Evolutionary conservation across 73 alveolate species (phyloP).

Genomic region (Symbiodinium natans): DNA sequence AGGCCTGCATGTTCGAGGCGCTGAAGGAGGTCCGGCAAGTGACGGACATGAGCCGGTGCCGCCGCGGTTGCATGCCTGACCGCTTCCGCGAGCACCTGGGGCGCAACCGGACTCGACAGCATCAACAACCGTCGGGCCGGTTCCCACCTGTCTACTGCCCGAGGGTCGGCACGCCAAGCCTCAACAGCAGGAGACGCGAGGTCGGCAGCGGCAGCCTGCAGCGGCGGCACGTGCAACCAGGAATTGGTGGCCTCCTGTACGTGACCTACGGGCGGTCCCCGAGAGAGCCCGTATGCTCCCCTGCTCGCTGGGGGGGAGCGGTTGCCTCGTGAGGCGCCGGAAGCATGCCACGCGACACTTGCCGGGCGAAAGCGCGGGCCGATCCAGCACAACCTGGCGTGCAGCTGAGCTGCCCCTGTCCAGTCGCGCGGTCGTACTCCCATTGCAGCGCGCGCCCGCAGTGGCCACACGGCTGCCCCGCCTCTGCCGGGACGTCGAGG

Average conservation of each 20-base stretch:
- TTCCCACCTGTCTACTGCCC: not conserved
- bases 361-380: too few species aligned
- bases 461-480: not conserved
- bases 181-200: not conserved
- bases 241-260: not conserved
- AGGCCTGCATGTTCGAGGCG: not conserved
- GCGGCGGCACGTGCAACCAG: not conserved
- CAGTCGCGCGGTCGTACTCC: not conserved
- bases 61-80: too few species aligned
- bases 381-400: not conserved
- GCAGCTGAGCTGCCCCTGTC: not conserved
- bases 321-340: too few species aligned
- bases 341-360: too few species aligned
- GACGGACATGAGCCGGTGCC: not conserved
- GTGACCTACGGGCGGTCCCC: not conserved
- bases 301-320: too few species aligned
- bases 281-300: not conserved
- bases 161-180: not conserved
- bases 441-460: not conserved
- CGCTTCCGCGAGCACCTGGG: too few species aligned
- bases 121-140: not conserved
- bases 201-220: not conserved
- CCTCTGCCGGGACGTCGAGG: not conserved
- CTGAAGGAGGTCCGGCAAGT: not conserved
- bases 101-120: not conserved